Evolutionary conservation across 1,139 yeast species (phyloP).

Genomic region (Pichia sp.): DNA sequence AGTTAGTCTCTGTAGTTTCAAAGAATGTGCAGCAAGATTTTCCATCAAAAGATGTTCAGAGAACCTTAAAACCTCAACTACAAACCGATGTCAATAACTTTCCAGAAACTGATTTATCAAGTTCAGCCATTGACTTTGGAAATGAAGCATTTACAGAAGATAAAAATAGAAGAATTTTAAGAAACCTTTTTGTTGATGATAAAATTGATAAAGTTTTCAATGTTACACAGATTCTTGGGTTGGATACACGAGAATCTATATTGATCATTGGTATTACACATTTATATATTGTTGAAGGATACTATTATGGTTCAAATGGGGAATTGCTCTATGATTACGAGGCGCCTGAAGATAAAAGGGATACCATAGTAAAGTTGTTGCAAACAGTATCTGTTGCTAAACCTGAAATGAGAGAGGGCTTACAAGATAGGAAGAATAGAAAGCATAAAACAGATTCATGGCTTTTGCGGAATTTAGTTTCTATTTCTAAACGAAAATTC

Average conservation of each 20-base stretch:
- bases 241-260: constrained; percentile 66
- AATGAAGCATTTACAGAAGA: constrained; percentile 51
- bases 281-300: constrained; percentile 61
- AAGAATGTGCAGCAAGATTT: constrained; percentile 8
- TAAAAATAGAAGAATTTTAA: constrained; percentile 62
- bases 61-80: not conserved
- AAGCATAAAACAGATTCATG: constrained; percentile 18
- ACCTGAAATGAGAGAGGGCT: constrained; percentile 34
- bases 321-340: constrained; percentile 65
- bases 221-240: constrained; percentile 63
- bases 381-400: constrained; percentile 27
- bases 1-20: constrained; percentile 32
- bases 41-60: not conserved
- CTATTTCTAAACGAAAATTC: constrained; percentile 67
- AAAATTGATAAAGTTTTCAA: constrained; percentile 65
- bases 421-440: constrained; percentile 10
- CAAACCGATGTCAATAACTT: not conserved
- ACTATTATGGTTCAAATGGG: constrained; percentile 46
- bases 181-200: constrained; percentile 67
- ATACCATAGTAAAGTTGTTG: constrained; percentile 58
- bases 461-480: constrained; percentile 37
- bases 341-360: constrained; percentile 53
- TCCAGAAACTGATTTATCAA: not conserved
- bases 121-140: constrained; percentile 20
- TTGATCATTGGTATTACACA: constrained; percentile 59